These are phyloP conservation scores for Primulina tabacum DNA, from an alignment of 257 asterid species.

Conservation along the genomic window DNA sequence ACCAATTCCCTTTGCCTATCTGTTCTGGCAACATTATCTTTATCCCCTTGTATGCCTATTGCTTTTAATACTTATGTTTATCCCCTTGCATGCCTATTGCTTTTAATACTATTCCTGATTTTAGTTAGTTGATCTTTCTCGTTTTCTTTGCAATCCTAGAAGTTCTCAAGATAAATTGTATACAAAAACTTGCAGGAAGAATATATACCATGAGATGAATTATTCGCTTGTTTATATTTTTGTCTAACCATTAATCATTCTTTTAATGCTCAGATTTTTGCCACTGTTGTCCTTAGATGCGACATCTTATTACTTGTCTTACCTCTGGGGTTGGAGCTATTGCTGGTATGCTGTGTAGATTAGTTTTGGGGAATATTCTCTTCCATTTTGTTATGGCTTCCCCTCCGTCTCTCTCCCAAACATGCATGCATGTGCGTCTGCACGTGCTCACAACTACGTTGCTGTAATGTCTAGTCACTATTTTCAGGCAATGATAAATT, in stretches of 20 bases:
- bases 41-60: background rate
- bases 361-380: conserved; percentile 15
- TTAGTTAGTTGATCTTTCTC: background rate
- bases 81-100: background rate
- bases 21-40: conserved; percentile 15
- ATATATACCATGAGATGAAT: conserved; percentile 9
- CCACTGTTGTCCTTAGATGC: conserved; percentile 83
- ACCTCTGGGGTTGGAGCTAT: conserved; percentile 78
- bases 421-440: background rate
- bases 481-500: background rate
- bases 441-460: background rate
- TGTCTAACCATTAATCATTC: conserved; percentile 30
- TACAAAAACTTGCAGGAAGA: background rate
- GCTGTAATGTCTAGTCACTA: background rate
- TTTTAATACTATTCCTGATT: background rate
- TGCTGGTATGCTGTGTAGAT: conserved; percentile 60
- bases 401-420: background rate
- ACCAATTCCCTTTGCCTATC: conserved; percentile 2
- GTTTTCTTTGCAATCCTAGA: background rate
- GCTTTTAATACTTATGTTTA: background rate
- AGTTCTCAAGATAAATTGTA: background rate
- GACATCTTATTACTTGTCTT: conserved; percentile 76
- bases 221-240: conserved; percentile 13
- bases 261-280: conserved; percentile 66
- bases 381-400: conserved; percentile 9